A percentile compares a stretch with the other conserved stretches of the same genome.
Conservation (phyloP, 1,284 basidiomycete genomes). For the Austroboletus novae-zelandiae region DNA sequence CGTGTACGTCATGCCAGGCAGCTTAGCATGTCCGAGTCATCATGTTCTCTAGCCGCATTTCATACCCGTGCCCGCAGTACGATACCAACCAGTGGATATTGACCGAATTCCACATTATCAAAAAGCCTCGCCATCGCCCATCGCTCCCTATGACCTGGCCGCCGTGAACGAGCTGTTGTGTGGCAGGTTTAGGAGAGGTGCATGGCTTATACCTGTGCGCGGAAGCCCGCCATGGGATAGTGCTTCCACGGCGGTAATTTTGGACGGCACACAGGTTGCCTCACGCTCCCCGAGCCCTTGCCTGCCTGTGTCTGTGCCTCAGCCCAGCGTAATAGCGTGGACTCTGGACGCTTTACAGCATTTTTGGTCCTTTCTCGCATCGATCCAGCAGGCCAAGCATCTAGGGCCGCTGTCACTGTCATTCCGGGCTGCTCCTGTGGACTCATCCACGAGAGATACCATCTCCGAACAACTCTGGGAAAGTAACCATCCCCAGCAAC, state of each 20-base stretch:
- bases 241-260: constrained; percentile 44
- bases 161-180: constrained; percentile 26
- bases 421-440: constrained; percentile 41
- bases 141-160: constrained; percentile 42
- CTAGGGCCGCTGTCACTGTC: constrained; percentile 54
- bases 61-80: constrained; percentile 19
- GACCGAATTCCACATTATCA: constrained; percentile 23
- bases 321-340: constrained; percentile 44
- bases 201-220: constrained; percentile 66
- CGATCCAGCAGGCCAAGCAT: constrained; percentile 36
- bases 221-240: constrained; percentile 52
- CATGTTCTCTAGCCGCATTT: constrained; percentile 28
- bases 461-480: constrained; percentile 20
- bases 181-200: constrained; percentile 41
- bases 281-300: constrained; percentile 14
- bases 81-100: constrained; percentile 17
- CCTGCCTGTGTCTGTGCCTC: constrained; percentile 16
- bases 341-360: constrained; percentile 41
- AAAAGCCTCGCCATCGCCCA: constrained; percentile 33
- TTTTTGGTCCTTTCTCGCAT: constrained; percentile 55
- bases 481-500: constrained; percentile 12
- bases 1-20: constrained; percentile 1
- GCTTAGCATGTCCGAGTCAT: constrained; percentile 10
- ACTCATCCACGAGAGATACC: constrained; percentile 8
- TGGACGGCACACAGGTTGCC: constrained; percentile 25